These are phyloP conservation scores for Saturnispora zaruensis DNA, from an alignment of 805 yeast genomes.

Conservation along the genomic window DNA sequence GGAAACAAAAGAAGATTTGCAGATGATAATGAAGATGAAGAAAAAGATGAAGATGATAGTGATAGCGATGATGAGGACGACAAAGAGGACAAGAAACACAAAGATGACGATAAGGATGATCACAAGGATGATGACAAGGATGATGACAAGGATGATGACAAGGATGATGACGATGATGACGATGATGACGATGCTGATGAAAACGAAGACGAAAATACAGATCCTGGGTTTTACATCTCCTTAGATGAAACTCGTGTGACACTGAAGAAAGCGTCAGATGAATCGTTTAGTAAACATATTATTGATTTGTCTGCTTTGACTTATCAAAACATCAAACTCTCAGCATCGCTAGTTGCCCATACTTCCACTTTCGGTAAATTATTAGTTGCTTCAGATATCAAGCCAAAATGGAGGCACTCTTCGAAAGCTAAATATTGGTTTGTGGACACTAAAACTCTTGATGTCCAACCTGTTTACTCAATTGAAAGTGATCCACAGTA, in stretches of 20 bases:
- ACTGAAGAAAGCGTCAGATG: slow-evolving; percentile 23
- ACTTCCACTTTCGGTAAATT: slow-evolving; percentile 41
- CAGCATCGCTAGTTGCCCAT: slow-evolving; percentile 35
- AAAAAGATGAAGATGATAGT: background rate
- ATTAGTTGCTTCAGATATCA: slow-evolving; percentile 44
- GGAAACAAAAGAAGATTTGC: background rate
- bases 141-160: background rate
- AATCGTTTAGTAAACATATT: slow-evolving; percentile 25
- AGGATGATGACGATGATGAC: background rate
- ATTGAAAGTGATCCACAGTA: slow-evolving; percentile 22
- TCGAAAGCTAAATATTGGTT: slow-evolving; percentile 54
- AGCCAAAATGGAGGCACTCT: slow-evolving; percentile 63
- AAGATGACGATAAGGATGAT: slow-evolving; percentile 24
- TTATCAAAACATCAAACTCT: slow-evolving; percentile 33
- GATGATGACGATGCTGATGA: background rate
- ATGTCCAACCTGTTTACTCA: slow-evolving; percentile 18
- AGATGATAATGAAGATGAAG: background rate
- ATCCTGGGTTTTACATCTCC: slow-evolving; percentile 37
- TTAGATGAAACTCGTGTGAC: slow-evolving; percentile 12
- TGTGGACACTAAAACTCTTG: slow-evolving; percentile 35
- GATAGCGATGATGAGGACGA: background rate
- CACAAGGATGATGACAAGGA: background rate
- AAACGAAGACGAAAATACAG: slow-evolving; percentile 18
- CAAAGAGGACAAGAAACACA: background rate
- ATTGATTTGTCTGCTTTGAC: slow-evolving; percentile 30